Conservation (phyloP, 1,139 yeast species). For the Pichia sp. region DNA sequence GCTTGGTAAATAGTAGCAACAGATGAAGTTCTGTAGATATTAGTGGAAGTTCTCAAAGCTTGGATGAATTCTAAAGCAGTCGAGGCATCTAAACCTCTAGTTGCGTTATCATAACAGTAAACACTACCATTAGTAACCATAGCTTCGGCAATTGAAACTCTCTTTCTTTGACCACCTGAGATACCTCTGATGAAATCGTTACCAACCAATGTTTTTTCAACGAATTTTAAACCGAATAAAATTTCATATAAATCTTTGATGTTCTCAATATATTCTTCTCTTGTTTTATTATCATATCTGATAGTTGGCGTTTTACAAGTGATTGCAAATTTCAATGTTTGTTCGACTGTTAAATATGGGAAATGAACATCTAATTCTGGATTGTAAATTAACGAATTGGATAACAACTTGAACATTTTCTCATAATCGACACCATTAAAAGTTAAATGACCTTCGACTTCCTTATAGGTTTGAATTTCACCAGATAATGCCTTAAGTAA, state of each 20-base stretch:
- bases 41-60: constrained; percentile 64
- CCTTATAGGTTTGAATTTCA: constrained; percentile 29
- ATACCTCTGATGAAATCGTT: constrained; percentile 73
- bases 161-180: constrained; percentile 81
- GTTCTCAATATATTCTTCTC: constrained; percentile 39
- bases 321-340: constrained; percentile 44
- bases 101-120: constrained; percentile 73
- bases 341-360: constrained; percentile 44
- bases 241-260: constrained; percentile 50
- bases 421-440: constrained; percentile 56
- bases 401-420: constrained; percentile 51
- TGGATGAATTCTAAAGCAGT: constrained; percentile 74
- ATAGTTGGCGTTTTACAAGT: constrained; percentile 43
- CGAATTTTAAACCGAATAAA: constrained; percentile 47
- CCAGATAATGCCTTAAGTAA: constrained; percentile 39
- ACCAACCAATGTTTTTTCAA: constrained; percentile 67
- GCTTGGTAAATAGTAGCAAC: constrained; percentile 83
- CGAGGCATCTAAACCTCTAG: constrained; percentile 77
- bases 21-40: constrained; percentile 56
- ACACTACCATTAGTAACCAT: constrained; percentile 55
- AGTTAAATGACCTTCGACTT: constrained; percentile 32
- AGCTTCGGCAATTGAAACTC: constrained; percentile 75
- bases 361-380: constrained; percentile 46
- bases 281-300: constrained; percentile 37
- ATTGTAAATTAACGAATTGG: constrained; percentile 43